A percentile compares a stretch with the other conserved stretches of the same genome.
Evolutionary conservation across 2,329 filamentous ascomycete genomes (phyloP).

Genomic region (Colletotrichum godetiae): DNA sequence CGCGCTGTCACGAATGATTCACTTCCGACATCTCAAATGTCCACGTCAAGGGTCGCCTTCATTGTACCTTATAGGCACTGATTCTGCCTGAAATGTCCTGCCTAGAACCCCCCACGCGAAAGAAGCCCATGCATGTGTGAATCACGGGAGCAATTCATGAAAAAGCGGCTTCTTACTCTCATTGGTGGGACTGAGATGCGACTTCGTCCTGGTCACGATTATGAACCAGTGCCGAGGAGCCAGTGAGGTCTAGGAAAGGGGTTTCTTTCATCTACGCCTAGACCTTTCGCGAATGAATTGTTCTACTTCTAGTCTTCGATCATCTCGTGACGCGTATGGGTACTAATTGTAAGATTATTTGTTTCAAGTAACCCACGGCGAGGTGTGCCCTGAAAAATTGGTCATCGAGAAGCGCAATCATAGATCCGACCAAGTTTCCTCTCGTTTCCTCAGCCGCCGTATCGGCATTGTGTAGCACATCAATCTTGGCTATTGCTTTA

Average conservation of each 20-base stretch:
- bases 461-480: neutral
- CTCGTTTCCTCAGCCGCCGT: neutral
- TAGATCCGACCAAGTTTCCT: neutral
- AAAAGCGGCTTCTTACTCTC: neutral
- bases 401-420: neutral
- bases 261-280: too few relatives aligned
- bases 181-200: conserved; percentile 3
- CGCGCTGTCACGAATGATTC: neutral
- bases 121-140: conserved; percentile 2
- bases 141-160: conserved; percentile 4
- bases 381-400: neutral
- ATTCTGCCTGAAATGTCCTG: neutral
- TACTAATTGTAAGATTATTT: neutral
- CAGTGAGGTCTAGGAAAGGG: neutral
- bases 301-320: neutral
- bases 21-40: neutral
- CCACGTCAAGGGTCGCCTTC: neutral
- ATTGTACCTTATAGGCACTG: neutral
- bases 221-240: neutral
- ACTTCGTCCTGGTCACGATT: neutral
- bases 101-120: neutral
- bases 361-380: neutral
- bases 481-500: neutral
- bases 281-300: neutral
- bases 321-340: neutral